Conservation (phyloP, 225 moss, liverwort and hornwort genomes). For the Thuidium tamariscinum region DNA sequence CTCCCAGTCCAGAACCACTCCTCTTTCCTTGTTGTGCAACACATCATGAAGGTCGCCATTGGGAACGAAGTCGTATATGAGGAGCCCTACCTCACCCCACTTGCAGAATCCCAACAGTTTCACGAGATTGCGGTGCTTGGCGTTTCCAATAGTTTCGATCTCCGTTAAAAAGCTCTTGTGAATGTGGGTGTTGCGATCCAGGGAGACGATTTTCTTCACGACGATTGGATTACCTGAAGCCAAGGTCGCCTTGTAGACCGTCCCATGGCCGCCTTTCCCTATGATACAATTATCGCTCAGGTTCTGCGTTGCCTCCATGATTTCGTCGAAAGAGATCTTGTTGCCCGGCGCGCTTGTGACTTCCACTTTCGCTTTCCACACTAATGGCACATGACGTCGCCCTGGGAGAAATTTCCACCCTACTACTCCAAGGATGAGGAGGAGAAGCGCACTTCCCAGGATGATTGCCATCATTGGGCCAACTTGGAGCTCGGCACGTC, state of each 20-base stretch:
- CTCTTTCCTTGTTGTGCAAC: slow-evolving; percentile 31
- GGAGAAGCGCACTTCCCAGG: slow-evolving; percentile 21
- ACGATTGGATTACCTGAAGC: slow-evolving; percentile 20
- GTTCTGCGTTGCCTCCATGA: slow-evolving; percentile 56
- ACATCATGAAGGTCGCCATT: slow-evolving; percentile 55
- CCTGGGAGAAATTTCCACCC: slow-evolving; percentile 15
- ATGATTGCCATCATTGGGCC: slow-evolving; percentile 33
- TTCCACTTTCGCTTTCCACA: slow-evolving; percentile 18
- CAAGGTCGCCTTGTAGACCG: slow-evolving; percentile 43
- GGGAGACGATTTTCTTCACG: slow-evolving; percentile 41
- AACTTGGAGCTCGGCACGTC: background rate
- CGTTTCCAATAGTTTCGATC: slow-evolving; percentile 45
- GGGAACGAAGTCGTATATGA: slow-evolving; percentile 54
- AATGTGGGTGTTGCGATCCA: slow-evolving; percentile 22
- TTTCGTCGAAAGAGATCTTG: slow-evolving; percentile 29
- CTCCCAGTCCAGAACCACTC: slow-evolving; percentile 38
- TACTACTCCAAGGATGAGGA: slow-evolving; percentile 8
- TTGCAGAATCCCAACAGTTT: slow-evolving; percentile 57
- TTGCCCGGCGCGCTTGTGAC: slow-evolving; percentile 21
- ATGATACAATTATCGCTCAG: slow-evolving; percentile 38
- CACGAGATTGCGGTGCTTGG: slow-evolving; percentile 51
- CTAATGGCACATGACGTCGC: slow-evolving; percentile 13
- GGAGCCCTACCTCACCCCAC: slow-evolving; percentile 38
- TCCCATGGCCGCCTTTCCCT: slow-evolving; percentile 51
- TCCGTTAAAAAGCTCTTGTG: slow-evolving; percentile 53